Conservation (phyloP, 306 rosid genomes). For the Alnus rubra region DNA sequence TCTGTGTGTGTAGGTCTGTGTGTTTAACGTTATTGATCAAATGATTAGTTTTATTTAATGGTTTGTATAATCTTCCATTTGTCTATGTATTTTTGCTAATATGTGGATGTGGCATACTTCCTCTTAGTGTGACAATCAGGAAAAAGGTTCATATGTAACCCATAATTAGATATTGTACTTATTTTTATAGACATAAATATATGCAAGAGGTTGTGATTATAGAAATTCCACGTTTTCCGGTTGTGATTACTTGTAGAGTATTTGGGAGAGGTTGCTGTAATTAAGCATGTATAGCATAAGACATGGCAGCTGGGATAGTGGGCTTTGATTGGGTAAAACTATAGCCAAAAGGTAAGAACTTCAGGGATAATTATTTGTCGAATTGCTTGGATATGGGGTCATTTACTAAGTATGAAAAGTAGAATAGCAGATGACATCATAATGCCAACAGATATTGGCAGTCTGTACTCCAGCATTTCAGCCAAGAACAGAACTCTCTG, state of each 20-base stretch:
- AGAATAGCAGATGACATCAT: background rate
- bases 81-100: background rate
- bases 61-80: background rate
- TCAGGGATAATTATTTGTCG: background rate
- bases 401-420: background rate
- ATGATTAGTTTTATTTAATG: background rate
- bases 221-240: background rate
- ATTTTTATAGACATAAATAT: no score
- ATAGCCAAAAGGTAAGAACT: background rate
- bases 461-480: background rate
- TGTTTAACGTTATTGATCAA: background rate
- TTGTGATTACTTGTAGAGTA: no score
- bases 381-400: no score
- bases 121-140: background rate
- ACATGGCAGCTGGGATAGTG: no score
- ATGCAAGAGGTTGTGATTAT: background rate
- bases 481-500: background rate
- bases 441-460: background rate
- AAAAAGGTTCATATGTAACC: no score
- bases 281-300: no score
- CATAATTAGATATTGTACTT: background rate
- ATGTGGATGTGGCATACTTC: background rate
- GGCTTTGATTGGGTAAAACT: background rate
- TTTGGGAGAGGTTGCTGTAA: no score
- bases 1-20: background rate